Conservation (phyloP, 164 flowering plant genomes). For the Kalanchoe fedtschenkoi region DNA sequence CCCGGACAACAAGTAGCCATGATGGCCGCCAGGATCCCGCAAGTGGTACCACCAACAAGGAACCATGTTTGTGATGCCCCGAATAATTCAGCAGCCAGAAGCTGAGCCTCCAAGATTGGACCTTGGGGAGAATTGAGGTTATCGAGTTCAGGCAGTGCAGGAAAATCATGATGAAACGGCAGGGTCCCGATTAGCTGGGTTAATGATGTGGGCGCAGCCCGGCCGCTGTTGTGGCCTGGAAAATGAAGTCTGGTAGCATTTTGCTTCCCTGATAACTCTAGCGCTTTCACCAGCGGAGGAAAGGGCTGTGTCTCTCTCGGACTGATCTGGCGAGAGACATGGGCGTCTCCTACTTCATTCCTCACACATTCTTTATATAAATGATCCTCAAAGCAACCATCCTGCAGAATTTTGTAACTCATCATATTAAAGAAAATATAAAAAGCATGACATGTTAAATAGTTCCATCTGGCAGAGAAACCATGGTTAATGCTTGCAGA, state of each 20-base stretch:
- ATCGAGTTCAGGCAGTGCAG: constrained; percentile 35
- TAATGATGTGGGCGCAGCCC: constrained; percentile 41
- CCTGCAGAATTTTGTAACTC: neutral
- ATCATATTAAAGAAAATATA: neutral
- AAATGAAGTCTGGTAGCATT: constrained; percentile 66
- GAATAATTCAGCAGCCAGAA: constrained; percentile 21
- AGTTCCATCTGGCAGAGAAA: too few species aligned
- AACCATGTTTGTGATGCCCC: constrained; percentile 39
- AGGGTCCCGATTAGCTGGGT: constrained; percentile 22
- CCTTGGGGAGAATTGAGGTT: constrained; percentile 29
- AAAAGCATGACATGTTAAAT: neutral
- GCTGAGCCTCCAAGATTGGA: constrained; percentile 30
- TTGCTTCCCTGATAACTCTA: constrained; percentile 46
- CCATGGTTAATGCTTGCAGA: too few species aligned
- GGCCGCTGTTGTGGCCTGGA: constrained; percentile 82
- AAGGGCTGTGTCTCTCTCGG: neutral
- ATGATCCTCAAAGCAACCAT: neutral
- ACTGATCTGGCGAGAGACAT: neutral
- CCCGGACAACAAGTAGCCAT: constrained; percentile 36
- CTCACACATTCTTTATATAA: neutral
- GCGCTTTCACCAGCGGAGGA: constrained; percentile 56
- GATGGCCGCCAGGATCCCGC: constrained; percentile 30
- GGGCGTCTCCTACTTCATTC: neutral
- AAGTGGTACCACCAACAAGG: constrained; percentile 36
- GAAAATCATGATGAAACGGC: constrained; percentile 28